Evolutionary conservation across 2,329 filamentous ascomycete genomes (phyloP).

Genomic region (Triangularia setosa): DNA sequence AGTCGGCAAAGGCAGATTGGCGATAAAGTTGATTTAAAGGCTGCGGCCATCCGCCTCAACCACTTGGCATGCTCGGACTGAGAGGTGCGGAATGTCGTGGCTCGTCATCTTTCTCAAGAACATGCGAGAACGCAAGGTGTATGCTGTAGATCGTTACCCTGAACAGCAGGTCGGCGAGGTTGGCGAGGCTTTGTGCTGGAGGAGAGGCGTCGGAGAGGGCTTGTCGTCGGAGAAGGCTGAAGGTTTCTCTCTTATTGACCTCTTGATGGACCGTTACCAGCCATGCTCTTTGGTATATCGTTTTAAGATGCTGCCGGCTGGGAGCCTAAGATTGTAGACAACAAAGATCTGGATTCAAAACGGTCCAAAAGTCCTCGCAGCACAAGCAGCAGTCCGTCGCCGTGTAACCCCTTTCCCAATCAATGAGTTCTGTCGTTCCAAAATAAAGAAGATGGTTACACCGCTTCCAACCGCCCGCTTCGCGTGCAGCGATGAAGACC

Average conservation of each 20-base stretch:
- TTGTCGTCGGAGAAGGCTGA: not conserved
- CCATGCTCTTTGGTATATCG: not conserved
- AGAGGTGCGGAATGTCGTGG: not conserved
- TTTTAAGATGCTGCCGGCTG: not conserved
- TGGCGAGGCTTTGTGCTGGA: not conserved
- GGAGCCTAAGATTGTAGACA: not conserved
- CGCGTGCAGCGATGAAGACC: not conserved
- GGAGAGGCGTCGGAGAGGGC: not conserved
- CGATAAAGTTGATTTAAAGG: not conserved
- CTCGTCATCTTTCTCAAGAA: not conserved
- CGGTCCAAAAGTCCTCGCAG: not conserved
- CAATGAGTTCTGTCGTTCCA: not conserved
- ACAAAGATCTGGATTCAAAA: not conserved
- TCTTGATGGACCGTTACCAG: not conserved
- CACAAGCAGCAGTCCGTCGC: not conserved
- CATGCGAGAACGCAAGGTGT: not conserved
- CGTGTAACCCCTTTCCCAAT: not conserved
- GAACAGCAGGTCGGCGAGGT: not conserved
- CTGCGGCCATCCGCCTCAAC: not conserved
- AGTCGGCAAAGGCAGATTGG: not conserved
- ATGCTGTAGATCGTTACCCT: not conserved
- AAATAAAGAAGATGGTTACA: not conserved
- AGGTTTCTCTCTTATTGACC: not conserved
- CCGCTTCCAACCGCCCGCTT: not conserved
- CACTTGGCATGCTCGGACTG: constrained; percentile 1